phyloP scores from a whole-genome alignment of 2,329 filamentous ascomycete species.

The Botryotinia convoluta region DNA sequence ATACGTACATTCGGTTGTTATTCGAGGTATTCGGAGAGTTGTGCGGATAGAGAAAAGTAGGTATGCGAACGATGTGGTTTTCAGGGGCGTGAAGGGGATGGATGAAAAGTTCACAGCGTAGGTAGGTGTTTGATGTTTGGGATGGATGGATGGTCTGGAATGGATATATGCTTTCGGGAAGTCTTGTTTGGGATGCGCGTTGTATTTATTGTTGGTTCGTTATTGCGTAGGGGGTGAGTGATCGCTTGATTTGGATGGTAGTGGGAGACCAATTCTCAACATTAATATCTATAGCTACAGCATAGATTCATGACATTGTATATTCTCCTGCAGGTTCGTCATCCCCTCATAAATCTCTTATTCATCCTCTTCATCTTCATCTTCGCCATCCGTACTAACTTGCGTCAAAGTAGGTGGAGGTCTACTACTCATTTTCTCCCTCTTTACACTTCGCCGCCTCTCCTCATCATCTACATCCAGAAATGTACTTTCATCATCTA shows the following conservation, averaged over 20 bases:
- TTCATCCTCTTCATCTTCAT: neutral
- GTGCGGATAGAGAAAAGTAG: neutral
- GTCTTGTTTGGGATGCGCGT: neutral
- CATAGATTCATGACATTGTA: neutral
- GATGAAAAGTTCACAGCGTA: neutral
- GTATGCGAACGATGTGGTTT: rapidly evolving
- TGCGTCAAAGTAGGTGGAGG: neutral
- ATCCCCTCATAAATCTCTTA: neutral
- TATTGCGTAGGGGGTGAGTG: neutral
- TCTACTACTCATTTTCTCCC: neutral
- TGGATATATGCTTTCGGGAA: neutral
- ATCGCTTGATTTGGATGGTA: neutral
- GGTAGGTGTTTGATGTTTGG: neutral
- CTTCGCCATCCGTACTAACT: neutral
- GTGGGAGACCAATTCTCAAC: neutral
- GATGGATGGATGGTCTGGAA: neutral
- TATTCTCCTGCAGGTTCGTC: neutral
- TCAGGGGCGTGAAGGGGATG: rapidly evolving
- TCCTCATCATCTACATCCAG: slow-evolving; percentile 10
- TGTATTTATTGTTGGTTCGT: neutral
- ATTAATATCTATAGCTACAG: neutral
- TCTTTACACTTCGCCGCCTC: neutral
- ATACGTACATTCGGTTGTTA: neutral
- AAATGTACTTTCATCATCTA: slow-evolving; percentile 8
- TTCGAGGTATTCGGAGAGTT: neutral